Base-by-base conservation (phyloP, 768 basidiomycete genomes). In the Suillus tomentosus region DNA sequence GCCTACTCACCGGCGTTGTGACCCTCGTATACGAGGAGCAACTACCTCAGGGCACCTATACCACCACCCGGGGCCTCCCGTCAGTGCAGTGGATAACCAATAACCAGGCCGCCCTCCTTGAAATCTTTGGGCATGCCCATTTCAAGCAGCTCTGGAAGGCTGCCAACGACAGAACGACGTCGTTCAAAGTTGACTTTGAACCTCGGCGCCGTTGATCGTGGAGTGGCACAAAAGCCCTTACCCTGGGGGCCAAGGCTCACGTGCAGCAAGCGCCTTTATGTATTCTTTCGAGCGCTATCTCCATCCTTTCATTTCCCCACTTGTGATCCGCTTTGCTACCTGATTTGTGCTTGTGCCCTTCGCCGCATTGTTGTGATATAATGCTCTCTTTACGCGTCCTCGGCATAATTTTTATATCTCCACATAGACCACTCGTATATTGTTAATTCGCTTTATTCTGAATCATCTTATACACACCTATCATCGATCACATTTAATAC, bases 21-120 rank as follows among this genome's bases (percentile, higher is more conserved):
- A 87, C 87, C 56, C 79, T 93, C 62, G 85, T 87, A 67, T 88
- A 89, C 70, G 91, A 92, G 71, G 92, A 94, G 71, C 80, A 83
- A 68, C 79, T 90, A n/a, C 84, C 86, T 19, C 81, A 90, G 72
- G 90, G 87, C 50, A 73, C 85, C 13, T 87, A 89, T 74, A 85
- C 86, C 67, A 94, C 92, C 56, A 89, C 85, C 63, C 90, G 92
- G 66, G 91, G 87, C 22, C 76, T 94, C 17, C 92, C 92, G 22
- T 85, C 91, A 13, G 81, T 83, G n/a, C 82, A 89, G 45, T 94
- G 92, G 92, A 81, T 94, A 63, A 84, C 82, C 65, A 83, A 84
- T 43, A 86, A 94, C 72, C 86, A 92, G 74, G 74, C 79, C 5
- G 79, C 83, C 55, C 85, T 94, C 48, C 79, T 84, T 62, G 88